Percentiles rank a stretch among this genome's conserved stretches.
Evolutionary conservation across 2,329 filamentous ascomycete genomes (phyloP).

Genomic region (Diaporthe sp.): DNA sequence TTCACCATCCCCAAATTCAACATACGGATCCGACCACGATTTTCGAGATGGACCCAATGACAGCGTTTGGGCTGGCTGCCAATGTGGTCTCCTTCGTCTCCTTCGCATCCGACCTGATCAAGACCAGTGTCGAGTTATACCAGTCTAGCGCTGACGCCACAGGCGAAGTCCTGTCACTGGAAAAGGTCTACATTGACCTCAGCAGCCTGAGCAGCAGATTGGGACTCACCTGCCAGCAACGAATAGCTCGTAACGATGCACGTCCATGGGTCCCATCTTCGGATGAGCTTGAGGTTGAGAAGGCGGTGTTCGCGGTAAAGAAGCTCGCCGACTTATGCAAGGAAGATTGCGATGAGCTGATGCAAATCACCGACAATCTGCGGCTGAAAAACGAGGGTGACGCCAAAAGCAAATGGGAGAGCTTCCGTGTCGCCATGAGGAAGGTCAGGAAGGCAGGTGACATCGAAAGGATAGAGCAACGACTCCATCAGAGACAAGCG

Average conservation of each 20-base stretch:
- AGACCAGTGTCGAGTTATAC: neutral
- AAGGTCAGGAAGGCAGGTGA: neutral
- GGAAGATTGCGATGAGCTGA: neutral
- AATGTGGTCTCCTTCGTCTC: neutral
- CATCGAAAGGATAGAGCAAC: neutral
- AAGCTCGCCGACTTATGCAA: neutral
- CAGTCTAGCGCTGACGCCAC: neutral
- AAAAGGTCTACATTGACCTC: neutral
- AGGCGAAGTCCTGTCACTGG: neutral
- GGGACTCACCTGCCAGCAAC: too few relatives aligned
- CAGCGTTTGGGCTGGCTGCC: neutral
- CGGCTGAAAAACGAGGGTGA: neutral
- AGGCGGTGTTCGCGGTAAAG: neutral
- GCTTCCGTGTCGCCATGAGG: neutral
- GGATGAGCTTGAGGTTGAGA: neutral
- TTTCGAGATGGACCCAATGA: neutral
- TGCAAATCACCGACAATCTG: neutral
- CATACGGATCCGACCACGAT: too few relatives aligned
- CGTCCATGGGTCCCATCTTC: neutral
- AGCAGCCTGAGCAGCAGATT: neutral
- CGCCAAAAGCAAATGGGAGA: neutral
- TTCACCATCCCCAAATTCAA: too few relatives aligned
- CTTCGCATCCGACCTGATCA: neutral
- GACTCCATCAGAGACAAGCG: neutral
- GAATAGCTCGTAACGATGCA: too few relatives aligned